Percentiles rank a stretch among this genome's conserved stretches.
These are phyloP conservation scores for Raphidocelis subcapitata DNA, from an alignment of 139 green algal genomes.

Conservation along the genomic window DNA sequence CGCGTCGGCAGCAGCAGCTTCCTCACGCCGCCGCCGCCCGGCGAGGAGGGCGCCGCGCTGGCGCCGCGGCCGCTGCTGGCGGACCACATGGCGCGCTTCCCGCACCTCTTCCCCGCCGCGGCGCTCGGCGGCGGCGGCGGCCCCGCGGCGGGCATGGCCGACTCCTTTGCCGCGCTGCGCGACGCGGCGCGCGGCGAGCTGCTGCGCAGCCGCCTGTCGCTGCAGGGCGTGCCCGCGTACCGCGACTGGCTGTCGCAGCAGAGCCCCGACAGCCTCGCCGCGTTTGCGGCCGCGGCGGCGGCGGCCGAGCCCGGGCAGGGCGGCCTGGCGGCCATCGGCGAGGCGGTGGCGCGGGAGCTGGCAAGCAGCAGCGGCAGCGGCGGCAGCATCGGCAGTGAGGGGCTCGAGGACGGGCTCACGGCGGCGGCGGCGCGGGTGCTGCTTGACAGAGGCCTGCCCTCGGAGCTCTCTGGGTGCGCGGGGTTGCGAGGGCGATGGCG, in stretches of 20 bases:
- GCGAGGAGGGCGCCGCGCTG: neutral
- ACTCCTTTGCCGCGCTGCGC: neutral
- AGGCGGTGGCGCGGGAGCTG: too few relatives aligned
- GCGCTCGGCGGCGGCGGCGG: neutral
- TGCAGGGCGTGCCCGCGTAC: neutral
- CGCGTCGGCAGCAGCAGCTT: constrained; percentile 21
- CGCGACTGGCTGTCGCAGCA: constrained; percentile 2
- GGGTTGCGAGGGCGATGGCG: too few relatives aligned
- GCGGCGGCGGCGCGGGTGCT: too few relatives aligned
- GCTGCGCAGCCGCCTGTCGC: constrained; percentile 12
- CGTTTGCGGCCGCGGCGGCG: neutral
- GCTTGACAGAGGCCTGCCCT: too few relatives aligned
- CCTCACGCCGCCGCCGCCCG: constrained; percentile 18
- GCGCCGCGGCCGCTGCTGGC: constrained; percentile 11
- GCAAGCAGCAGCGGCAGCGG: too few relatives aligned
- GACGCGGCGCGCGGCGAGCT: neutral
- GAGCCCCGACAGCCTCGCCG: neutral
- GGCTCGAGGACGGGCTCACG: too few relatives aligned
- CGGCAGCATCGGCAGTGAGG: too few relatives aligned
- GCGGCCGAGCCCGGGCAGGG: too few relatives aligned
- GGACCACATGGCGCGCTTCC: constrained; percentile 21
- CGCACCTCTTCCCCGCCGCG: constrained; percentile 17
- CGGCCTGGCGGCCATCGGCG: too few relatives aligned
- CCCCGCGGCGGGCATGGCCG: neutral
- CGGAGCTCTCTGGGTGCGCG: too few relatives aligned